These are phyloP conservation scores for Castanea sativa DNA, from an alignment of 306 rosid genomes.

Conservation along the genomic window DNA sequence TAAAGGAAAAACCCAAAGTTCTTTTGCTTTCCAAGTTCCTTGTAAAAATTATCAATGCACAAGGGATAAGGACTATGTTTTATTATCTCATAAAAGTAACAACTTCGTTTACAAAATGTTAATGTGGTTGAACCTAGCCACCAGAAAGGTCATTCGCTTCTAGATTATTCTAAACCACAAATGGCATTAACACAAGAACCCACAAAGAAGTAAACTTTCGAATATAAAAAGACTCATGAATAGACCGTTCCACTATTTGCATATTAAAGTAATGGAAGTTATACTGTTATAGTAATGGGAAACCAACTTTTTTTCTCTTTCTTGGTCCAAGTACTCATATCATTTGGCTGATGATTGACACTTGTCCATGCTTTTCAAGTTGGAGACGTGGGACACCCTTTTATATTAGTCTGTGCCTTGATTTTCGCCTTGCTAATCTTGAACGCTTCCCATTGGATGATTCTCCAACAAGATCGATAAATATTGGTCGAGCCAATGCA, in stretches of 20 bases:
- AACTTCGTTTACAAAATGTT: not conserved
- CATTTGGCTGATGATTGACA: constrained; percentile 42
- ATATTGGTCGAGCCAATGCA: constrained; percentile 1
- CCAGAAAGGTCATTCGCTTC: not conserved
- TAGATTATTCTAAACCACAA: not conserved
- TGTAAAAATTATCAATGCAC: not conserved
- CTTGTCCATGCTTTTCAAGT: constrained; percentile 25
- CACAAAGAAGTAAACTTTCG: not conserved
- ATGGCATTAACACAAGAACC: not conserved
- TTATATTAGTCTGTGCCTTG: not conserved
- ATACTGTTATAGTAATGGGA: not conserved
- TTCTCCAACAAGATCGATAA: constrained; percentile 4
- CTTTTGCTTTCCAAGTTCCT: not conserved
- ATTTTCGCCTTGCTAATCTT: constrained; percentile 22
- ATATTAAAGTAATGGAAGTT: not conserved
- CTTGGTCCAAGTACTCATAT: constrained; percentile 4
- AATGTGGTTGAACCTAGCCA: not conserved
- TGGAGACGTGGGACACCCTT: not conserved
- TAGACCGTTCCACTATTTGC: not conserved
- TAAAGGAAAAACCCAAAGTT: not conserved
- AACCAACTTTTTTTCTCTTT: not conserved
- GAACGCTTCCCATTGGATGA: constrained; percentile 8
- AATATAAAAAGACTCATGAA: not conserved
- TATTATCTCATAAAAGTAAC: not conserved
- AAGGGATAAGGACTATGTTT: not conserved